Percentiles rank a stretch among this genome's conserved stretches.
Evolutionary conservation across 495 filamentous ascomycete genomes (phyloP).

Genomic region (Penicillium bovifimosum): DNA sequence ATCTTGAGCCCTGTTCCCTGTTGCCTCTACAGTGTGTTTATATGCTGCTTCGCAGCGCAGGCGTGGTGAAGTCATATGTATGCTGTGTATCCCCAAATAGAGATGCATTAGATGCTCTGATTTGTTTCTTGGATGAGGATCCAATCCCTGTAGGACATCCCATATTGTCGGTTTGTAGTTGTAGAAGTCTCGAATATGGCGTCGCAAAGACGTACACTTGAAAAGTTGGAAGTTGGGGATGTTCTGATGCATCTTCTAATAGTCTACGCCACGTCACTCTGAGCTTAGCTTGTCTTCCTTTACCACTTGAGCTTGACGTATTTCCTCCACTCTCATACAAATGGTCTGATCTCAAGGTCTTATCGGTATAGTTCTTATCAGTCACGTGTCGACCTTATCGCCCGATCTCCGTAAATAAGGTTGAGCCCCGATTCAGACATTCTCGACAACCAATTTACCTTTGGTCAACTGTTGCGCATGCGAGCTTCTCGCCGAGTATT

Average conservation of each 20-base stretch:
- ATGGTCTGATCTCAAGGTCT: not conserved
- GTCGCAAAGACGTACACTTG: too few relatives aligned
- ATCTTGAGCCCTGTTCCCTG: constrained; percentile 10
- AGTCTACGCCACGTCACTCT: too few relatives aligned
- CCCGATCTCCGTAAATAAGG: not conserved
- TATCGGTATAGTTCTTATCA: not conserved
- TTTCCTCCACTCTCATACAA: not conserved
- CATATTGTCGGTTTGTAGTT: not conserved
- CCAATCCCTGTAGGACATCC: not conserved
- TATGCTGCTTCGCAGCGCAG: not conserved
- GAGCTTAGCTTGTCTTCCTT: too few relatives aligned
- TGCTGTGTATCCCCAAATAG: not conserved
- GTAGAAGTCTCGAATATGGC: too few relatives aligned
- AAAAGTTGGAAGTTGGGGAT: too few relatives aligned
- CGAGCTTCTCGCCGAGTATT: constrained; percentile 21
- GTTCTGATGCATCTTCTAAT: too few relatives aligned
- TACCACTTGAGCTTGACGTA: not conserved
- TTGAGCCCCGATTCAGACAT: not conserved
- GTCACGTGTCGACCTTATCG: not conserved
- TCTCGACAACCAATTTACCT: not conserved
- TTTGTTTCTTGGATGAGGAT: not conserved
- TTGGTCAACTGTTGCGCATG: constrained; percentile 27
- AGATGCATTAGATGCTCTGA: not conserved
- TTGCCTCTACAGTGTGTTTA: not conserved
- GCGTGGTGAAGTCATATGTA: not conserved